Evolutionary conservation across 768 basidiomycete species (phyloP), one percentile per base, ranked within the genome.

Genomic region (Agaricus subrufescens): DNA sequence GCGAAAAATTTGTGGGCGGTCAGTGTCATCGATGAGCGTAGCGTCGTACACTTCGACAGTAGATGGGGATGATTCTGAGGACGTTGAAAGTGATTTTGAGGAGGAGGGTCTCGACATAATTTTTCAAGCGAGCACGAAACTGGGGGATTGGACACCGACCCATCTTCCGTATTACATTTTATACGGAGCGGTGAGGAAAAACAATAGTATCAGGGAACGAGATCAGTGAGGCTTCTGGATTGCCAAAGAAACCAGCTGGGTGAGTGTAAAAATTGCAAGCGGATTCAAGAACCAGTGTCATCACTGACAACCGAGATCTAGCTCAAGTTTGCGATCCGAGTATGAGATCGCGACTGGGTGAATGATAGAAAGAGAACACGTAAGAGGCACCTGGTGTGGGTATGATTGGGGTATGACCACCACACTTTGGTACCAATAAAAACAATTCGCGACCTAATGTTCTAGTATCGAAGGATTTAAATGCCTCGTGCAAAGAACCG

Each of bases 161-260:
- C 14, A 26, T 19, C 19, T 56, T 50, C 50, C 55, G 49, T 49
- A 46, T 50, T 15, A 52, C 52, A 50, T 61, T 67, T 71, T 73
- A 73, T 73, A 71, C 61, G 53, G 54, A 59, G 40, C 59, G 45
- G 53, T 60, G 55, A 64, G 67, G 57, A 61, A 61, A 59, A 62
- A 59, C 58, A 40, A 59, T 55, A 64, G 63, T 59, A 65, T 61
- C 58, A 63, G 67, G 60, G 15, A 5, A 54, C 60, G 63, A 51
- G 62, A 66, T 67, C 62, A 66, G 65, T 64, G 61, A 62, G 59
- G 56, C 52, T 65, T 66, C 58, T 65, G 31, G 54, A 60, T 65
- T 67, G 62, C 58, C 58, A 65, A 66, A 64, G 62, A 62, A 61
- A 58, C 60, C 65, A 61, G 62, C 62, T 67, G 64, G 64, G 59